Evolutionary conservation across 495 filamentous ascomycete genomes (phyloP), one percentile per base, ranked within the genome.

Genomic region (Cairneyella variabilis): DNA sequence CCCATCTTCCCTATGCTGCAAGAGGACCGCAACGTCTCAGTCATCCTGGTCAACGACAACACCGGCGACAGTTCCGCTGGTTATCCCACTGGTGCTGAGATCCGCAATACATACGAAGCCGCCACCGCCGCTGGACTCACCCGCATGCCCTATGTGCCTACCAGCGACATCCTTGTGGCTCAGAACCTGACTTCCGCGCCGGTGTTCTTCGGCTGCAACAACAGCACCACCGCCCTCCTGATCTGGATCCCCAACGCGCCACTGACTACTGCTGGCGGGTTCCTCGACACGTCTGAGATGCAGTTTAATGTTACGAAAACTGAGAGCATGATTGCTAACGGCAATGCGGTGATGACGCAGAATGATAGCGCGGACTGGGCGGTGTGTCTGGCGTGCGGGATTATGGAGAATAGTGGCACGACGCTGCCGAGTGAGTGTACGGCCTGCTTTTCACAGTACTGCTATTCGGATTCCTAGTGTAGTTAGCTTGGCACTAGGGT

Each of bases 11-110:
- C 73, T 8, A 63, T 76, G 41, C 64, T 76, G 23, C 62, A 72
- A 20, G 64, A 67, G 14, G 48, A 58, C 3, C 63, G 68, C 21
- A 53, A 53, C 42, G 58, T 76, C 36, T 59, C 68, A 39, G 68
- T 76, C 42, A 63, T 76, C 43, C 44, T 76, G 28, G 71, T 71
- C 26, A 66, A 69, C 54, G 73, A 76, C 59, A 73, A 74, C 58
- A 66, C 73, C 56, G 70, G 67, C 2, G 30, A 57, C 39, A 54
- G 61, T 47, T 67, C 65, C 55, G 55, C 60, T 47, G 64, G 65
- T 58, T 72, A 59, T 51, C 73, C 73, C 48, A 66, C 72, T 53
- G 73, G 73, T 25, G 60, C 54, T 9, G 68, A 69, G 18, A 47
- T 76, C 22, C 36, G 53, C 1, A 49, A 63, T 16, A 73, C 72